Conservation (phyloP, 768 basidiomycete genomes). For the Boletales sp. region DNA sequence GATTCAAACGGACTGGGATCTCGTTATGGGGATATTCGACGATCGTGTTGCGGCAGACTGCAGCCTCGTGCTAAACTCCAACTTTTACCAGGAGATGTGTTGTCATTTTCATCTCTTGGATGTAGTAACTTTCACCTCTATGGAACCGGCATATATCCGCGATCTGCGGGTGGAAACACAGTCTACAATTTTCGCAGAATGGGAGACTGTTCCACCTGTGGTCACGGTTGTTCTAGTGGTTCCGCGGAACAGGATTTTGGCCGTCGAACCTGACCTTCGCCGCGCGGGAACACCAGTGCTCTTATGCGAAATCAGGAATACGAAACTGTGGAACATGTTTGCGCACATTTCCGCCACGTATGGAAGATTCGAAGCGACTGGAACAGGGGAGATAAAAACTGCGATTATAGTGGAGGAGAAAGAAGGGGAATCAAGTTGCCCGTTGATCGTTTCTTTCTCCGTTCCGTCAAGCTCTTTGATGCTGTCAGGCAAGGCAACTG, state of each 20-base stretch:
- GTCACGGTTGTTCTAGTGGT: constrained; percentile 32
- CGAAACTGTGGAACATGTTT: constrained; percentile 15
- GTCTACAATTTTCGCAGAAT: constrained; percentile 27
- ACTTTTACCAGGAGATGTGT: constrained; percentile 46
- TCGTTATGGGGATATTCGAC: constrained; percentile 36
- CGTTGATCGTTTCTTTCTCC: constrained; percentile 25
- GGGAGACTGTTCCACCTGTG: constrained; percentile 27
- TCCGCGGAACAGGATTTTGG: constrained; percentile 24
- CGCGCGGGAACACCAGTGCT: constrained; percentile 20
- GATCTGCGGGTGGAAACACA: constrained; percentile 4
- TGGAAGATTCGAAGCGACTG: constrained; percentile 17
- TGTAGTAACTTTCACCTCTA: constrained; percentile 31
- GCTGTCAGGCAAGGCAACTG: constrained; percentile 6
- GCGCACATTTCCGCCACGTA: constrained; percentile 17
- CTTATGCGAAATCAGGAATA: constrained; percentile 20
- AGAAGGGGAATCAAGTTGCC: constrained; percentile 13
- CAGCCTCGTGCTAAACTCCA: constrained; percentile 21
- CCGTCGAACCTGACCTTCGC: constrained; percentile 23
- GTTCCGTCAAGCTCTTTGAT: constrained; percentile 16
- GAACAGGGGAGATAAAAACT: constrained; percentile 13
- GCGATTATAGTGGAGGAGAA: constrained; percentile 18
- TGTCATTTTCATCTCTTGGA: constrained; percentile 40
- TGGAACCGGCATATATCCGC: constrained; percentile 11
- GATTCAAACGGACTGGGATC: constrained; percentile 39
- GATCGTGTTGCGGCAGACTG: constrained; percentile 6